Percentiles rank a stretch among this genome's conserved stretches.
These are phyloP conservation scores for Salvia miltiorrhiza DNA, from an alignment of 257 asterid species.

Conservation along the genomic window DNA sequence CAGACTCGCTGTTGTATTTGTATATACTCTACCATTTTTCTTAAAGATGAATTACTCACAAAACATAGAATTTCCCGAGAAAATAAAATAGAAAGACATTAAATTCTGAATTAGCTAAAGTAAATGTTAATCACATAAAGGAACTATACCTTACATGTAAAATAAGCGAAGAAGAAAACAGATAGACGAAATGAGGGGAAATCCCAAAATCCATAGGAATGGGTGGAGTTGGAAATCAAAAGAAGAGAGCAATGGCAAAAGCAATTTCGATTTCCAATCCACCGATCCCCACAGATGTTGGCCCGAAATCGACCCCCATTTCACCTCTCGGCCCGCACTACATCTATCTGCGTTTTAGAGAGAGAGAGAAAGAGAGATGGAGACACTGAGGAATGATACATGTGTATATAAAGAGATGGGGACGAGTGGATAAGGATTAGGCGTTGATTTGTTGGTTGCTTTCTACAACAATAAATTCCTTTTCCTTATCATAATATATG, in stretches of 20 bases:
- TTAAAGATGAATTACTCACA: not conserved
- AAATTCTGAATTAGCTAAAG: too few relatives aligned
- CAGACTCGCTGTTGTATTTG: too few relatives aligned
- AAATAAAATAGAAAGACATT: not conserved
- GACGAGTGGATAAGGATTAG: conserved; percentile 20
- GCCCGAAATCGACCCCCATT: conserved; percentile 32
- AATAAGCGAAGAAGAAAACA: not conserved
- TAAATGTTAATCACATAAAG: not conserved
- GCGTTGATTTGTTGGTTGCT: conserved; percentile 14
- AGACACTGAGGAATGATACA: not conserved
- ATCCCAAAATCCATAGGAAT: conserved; percentile 40
- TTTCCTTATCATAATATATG: not conserved
- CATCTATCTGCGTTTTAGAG: not conserved
- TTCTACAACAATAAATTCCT: not conserved
- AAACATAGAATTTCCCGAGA: not conserved
- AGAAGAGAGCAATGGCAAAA: not conserved
- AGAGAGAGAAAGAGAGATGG: not conserved
- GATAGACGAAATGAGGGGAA: conserved; percentile 27
- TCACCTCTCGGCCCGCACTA: conserved; percentile 8
- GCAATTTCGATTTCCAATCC: conserved; percentile 32
- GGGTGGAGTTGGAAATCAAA: conserved; percentile 51
- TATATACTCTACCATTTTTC: too few relatives aligned
- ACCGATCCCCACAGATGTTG: conserved; percentile 41
- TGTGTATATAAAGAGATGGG: not conserved
- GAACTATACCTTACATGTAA: not conserved